Evolutionary conservation across 306 rosid species (phyloP).

Genomic region (Echinosophora koreensis): DNA sequence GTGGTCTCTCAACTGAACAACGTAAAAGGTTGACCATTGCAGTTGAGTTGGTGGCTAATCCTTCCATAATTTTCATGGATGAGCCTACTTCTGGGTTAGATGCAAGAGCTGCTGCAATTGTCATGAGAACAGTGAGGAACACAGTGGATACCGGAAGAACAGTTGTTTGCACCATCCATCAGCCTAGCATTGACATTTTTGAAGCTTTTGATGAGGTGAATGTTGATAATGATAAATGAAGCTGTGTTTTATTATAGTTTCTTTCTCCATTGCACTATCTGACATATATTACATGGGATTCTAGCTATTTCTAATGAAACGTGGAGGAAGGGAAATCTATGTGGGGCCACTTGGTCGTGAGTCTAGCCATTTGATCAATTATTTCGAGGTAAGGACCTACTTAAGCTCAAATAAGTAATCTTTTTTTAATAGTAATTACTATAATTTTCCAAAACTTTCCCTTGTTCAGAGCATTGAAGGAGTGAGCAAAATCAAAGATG

Average conservation of each 20-base stretch:
- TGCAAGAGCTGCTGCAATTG: constrained; percentile 96
- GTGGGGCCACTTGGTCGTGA: constrained; percentile 82
- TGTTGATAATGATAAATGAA: neutral
- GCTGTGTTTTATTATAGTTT: neutral
- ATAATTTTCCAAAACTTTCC: constrained; percentile 5
- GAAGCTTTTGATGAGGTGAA: constrained; percentile 80
- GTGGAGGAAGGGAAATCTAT: constrained; percentile 79
- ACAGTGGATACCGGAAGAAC: constrained; percentile 93
- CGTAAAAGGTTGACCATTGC: constrained; percentile 91
- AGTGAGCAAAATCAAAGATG: constrained; percentile 73
- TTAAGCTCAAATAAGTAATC: neutral
- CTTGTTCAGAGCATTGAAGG: constrained; percentile 61
- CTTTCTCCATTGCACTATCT: constrained; percentile 31
- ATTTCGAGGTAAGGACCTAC: constrained; percentile 58
- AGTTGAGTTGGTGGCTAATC: constrained; percentile 89
- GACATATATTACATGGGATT: constrained; percentile 25
- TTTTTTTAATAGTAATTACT: neutral
- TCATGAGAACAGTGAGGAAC: constrained; percentile 91
- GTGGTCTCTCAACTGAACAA: constrained; percentile 88
- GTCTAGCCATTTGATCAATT: constrained; percentile 63
- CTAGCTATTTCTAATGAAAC: constrained; percentile 70
- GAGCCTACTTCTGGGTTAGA: constrained; percentile 98
- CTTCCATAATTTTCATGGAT: constrained; percentile 94
- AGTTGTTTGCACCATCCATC: constrained; percentile 94
- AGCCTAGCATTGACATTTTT: constrained; percentile 91